Base-by-base conservation (phyloP, 2,329 filamentous ascomycete species). In the Sarocladium brachiariae region DNA sequence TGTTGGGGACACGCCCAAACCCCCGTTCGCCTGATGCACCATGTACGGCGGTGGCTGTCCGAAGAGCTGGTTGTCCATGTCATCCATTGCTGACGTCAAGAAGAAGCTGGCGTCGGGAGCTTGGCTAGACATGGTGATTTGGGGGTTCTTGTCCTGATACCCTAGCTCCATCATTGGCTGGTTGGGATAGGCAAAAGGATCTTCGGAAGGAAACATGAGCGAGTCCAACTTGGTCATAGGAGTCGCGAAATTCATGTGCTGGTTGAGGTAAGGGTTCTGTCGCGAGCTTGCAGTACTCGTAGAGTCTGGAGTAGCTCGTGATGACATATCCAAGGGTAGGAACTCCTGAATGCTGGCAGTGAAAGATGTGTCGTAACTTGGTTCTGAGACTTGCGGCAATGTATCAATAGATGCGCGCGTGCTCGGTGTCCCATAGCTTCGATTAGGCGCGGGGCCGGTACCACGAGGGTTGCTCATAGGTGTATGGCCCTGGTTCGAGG, bases 121-220 rank as follows among this genome's bases (percentile, higher is more conserved):
- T 14, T 63, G 64, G 7, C 65, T 63, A 47, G 61, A 58, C 60
- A 68, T 63, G 48, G 59, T 59, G 54, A 63, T 56, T 54, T 66
- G 57, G 56, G 65, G 55, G 50, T 62, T 58, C 54, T 65, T 66
- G 24, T 61, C 57, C 23, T 67, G 66, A 57, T 65, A 70, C 9
- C 73, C 73, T 35, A 79, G 71, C 57, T 80, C 74, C 70, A 85
- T 83, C 71, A 86, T 80, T 0, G 86, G 83, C 56, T 89, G 86
- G 59, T 85, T 89, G 0, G 86, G 87, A 59, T 92, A 93, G 0
- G 84, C 85, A 55, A 92, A 86, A 0, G 87, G 86, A 58, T 92
- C 87, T 30, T 80, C 77, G 0, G 86, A 85, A 1, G 86, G 84
- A 60, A 92, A 92, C 84, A 92, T 90, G 69, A 91, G 81, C 3